Evolutionary conservation across 208 protist genomes (phyloP).

Genomic region (Acanthamoeba rhysodes): DNA sequence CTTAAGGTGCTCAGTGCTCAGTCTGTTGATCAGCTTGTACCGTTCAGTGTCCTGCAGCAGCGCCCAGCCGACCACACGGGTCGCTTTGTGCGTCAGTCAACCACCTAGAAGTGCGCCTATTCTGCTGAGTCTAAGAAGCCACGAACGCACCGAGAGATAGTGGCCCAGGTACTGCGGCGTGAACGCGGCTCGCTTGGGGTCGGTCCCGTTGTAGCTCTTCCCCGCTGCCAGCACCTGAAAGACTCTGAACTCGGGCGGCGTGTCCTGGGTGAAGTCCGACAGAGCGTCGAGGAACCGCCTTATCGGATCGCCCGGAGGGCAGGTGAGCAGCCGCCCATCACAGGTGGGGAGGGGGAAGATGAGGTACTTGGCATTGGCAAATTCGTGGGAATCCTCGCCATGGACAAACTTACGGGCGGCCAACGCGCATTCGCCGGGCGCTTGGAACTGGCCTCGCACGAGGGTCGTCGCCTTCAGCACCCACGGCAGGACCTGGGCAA

Average conservation of each 20-base stretch:
- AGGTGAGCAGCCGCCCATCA: neutral
- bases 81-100: too few species aligned
- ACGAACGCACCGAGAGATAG: conserved; percentile 20
- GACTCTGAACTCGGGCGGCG: neutral
- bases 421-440: conserved; percentile 25
- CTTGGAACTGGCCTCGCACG: conserved; percentile 20
- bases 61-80: too few species aligned
- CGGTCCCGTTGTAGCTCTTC: conserved; percentile 23
- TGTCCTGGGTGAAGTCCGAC: conserved; percentile 15
- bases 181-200: neutral
- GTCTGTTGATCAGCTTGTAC: conserved; percentile 26
- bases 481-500: conserved; percentile 17
- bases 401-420: conserved; percentile 8
- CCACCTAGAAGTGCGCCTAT: too few species aligned
- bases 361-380: neutral
- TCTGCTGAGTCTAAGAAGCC: neutral
- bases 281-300: neutral
- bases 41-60: neutral
- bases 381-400: conserved; percentile 23
- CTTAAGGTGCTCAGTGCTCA: conserved; percentile 14
- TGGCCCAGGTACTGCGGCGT: conserved; percentile 31
- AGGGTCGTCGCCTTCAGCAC: conserved; percentile 29
- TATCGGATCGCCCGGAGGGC: neutral
- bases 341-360: neutral
- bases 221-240: conserved; percentile 39